These are phyloP conservation scores for Aspergillus clavatus DNA, from an alignment of 2,329 filamentous ascomycete genomes.

Conservation along the genomic window DNA sequence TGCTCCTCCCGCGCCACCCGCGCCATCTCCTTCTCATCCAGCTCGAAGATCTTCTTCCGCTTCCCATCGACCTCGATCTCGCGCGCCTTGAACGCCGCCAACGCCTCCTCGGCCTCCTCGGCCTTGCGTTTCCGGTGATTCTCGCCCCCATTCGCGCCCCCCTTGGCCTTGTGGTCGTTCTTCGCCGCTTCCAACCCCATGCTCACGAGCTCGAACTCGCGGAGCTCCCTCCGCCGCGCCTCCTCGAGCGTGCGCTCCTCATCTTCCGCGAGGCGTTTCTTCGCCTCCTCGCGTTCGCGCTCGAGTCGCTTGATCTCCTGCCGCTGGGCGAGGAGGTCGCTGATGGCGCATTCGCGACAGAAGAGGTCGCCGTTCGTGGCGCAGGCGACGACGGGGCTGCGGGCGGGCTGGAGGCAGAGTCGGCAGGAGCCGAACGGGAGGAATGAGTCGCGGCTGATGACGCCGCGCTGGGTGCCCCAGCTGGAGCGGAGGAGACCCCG, in stretches of 20 bases:
- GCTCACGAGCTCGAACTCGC: constrained; percentile 80
- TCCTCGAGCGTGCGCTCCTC: constrained; percentile 62
- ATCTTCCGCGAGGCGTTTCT: constrained; percentile 59
- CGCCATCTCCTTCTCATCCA: constrained; percentile 71
- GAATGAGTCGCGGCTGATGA: constrained; percentile 84
- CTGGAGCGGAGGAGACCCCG: constrained; percentile 72
- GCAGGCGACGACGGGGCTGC: constrained; percentile 82
- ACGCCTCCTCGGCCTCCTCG: constrained; percentile 24
- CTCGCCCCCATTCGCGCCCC: constrained; percentile 7
- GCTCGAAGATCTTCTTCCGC: constrained; percentile 72
- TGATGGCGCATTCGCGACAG: constrained; percentile 88
- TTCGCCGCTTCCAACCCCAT: constrained; percentile 52
- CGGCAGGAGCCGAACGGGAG: constrained; percentile 85
- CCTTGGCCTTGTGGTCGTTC: constrained; percentile 12
- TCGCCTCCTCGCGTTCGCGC: constrained; percentile 57
- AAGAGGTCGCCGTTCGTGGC: constrained; percentile 76
- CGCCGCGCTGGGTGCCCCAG: constrained; percentile 79
- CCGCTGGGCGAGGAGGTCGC: constrained; percentile 83
- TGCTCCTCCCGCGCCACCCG: constrained; percentile 66
- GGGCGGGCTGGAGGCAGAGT: constrained; percentile 76
- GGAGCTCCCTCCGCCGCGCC: constrained; percentile 63
- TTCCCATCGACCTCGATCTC: constrained; percentile 44
- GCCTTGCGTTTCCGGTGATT: constrained; percentile 28
- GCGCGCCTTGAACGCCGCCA: constrained; percentile 30
- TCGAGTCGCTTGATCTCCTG: constrained; percentile 84